Conservation (phyloP, 2,329 filamentous ascomycete genomes). For the Piedraia hortae region DNA sequence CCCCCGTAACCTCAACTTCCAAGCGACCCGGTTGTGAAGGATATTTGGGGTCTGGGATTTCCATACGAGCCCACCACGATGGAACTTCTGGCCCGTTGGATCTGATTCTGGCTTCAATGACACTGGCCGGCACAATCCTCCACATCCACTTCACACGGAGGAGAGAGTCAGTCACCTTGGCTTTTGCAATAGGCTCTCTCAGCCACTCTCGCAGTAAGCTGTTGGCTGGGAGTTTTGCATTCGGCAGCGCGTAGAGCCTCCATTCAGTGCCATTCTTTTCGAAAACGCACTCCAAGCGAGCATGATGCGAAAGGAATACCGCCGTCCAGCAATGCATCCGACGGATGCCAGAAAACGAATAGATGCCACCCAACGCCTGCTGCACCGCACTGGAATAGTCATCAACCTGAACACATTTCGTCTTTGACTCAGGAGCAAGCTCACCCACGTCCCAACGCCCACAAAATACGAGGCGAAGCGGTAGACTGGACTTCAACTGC, state of each 20-base stretch:
- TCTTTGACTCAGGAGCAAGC: too few species aligned
- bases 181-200: conserved; percentile 7
- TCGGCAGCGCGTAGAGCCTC: conserved; percentile 9
- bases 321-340: conserved; percentile 15
- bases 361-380: conserved; percentile 12
- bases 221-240: conserved; percentile 4
- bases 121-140: neutral
- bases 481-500: conserved; percentile 4
- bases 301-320: conserved; percentile 14
- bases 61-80: conserved; percentile 15
- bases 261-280: conserved; percentile 4
- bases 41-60: conserved; percentile 14
- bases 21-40: conserved; percentile 20
- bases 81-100: conserved; percentile 1
- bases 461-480: conserved; percentile 4
- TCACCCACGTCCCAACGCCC: neutral
- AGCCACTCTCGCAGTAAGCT: conserved; percentile 6
- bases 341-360: conserved; percentile 11
- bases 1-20: conserved; percentile 9
- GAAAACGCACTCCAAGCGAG: conserved; percentile 15
- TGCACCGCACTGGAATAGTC: conserved; percentile 11
- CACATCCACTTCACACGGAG: conserved; percentile 4
- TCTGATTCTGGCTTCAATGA: neutral
- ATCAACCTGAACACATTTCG: neutral
- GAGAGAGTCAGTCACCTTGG: conserved; percentile 4